Base-by-base conservation (phyloP, 768 basidiomycete species). In the Lactarius trivialis region DNA sequence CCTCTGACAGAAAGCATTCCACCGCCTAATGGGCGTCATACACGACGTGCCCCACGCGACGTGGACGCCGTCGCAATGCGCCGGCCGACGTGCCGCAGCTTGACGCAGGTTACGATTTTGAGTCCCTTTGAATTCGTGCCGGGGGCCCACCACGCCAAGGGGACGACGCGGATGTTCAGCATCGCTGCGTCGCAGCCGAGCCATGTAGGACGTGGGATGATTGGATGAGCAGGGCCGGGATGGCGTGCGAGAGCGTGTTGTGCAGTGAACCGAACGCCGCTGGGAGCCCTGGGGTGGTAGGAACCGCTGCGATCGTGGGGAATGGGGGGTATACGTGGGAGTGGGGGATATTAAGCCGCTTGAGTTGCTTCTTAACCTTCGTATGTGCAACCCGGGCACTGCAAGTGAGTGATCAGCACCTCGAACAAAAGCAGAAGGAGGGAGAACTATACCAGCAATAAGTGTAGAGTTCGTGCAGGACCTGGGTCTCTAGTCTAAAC, bases 381-480 rank as follows among this genome's bases (percentile, higher is more conserved):
- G 85, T 88, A 69, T 91, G 91, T n/a, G 93, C 88, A 19, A 94
- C 90, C 19, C 93, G 88, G 12, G 93, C 93, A 69, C 92, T 95
- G 63, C 6, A 36, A 50, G 21, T 28, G 19, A 17, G 12, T 68
- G 14, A 39, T 41, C n/a, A 55, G 32, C 60, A 77, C 26, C 26
- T 26, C 19, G 1, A 12, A 15, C 41, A 33, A n/a, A n/a, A n/a
- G n/a, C n/a, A n/a, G n/a, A n/a, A n/a, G n/a, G n/a, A n/a, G n/a
- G 61, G 87, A n/a, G n/a, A n/a, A n/a, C n/a, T n/a, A n/a, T n/a
- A n/a, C n/a, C n/a, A n/a, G n/a, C n/a, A n/a, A n/a, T n/a, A n/a
- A n/a, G n/a, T n/a, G n/a, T n/a, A n/a, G n/a, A n/a, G n/a, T n/a
- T n/a, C n/a, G n/a, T n/a, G 79, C n/a, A 93, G 73, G 7, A 86